Percentiles rank a stretch among this genome's conserved stretches.
These are phyloP conservation scores for Batkoa obscura DNA, from an alignment of 371 early-diverging fungal species.

Conservation along the genomic window DNA sequence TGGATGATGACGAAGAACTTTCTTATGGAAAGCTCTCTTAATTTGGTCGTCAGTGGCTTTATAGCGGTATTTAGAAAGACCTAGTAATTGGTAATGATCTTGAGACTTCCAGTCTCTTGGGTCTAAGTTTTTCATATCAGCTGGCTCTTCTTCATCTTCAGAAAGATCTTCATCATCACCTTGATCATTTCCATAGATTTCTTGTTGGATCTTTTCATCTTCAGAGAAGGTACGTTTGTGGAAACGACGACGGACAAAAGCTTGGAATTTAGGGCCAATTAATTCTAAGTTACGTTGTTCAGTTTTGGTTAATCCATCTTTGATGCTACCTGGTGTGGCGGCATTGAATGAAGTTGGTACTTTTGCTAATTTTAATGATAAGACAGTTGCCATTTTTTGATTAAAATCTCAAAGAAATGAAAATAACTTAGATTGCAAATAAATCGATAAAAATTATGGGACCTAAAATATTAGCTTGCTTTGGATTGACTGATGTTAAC, in stretches of 20 bases:
- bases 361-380: no score
- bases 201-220: slow-evolving; percentile 28
- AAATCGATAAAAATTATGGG: no score
- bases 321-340: no score
- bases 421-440: no score
- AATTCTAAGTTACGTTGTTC: slow-evolving; percentile 18
- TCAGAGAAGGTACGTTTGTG: slow-evolving; percentile 49
- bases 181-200: slow-evolving; percentile 17
- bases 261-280: slow-evolving; percentile 40
- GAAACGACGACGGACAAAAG: slow-evolving; percentile 41
- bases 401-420: no score
- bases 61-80: slow-evolving; percentile 59
- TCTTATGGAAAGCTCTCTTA: slow-evolving; percentile 48
- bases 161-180: slow-evolving; percentile 29
- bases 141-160: slow-evolving; percentile 39
- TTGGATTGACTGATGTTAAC: no score
- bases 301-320: neutral
- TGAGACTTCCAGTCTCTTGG: slow-evolving; percentile 76
- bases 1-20: slow-evolving; percentile 73
- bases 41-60: slow-evolving; percentile 67
- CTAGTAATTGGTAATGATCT: slow-evolving; percentile 76
- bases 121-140: slow-evolving; percentile 36
- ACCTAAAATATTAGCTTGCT: no score
- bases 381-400: no score
- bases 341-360: no score